A percentile compares a stretch with the other conserved stretches of the same genome.
These are phyloP conservation scores for Chytriomyces hyalinus DNA, from an alignment of 192 early-diverging fungal genomes.

Conservation along the genomic window DNA sequence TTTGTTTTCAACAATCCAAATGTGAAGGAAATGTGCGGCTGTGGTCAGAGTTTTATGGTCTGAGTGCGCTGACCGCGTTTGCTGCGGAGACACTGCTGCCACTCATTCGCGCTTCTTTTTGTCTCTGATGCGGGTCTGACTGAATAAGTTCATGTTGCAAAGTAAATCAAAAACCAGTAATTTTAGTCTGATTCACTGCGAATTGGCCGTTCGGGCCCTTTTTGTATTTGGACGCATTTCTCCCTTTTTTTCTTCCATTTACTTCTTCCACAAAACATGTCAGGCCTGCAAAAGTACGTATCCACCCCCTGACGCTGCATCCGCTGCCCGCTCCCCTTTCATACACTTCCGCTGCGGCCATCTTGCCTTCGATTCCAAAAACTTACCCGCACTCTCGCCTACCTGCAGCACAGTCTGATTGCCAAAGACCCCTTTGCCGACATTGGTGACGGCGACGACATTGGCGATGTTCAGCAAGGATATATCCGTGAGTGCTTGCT, in stretches of 20 bases:
- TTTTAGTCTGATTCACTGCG: not conserved
- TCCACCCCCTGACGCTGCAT: not conserved
- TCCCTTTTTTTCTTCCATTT: conserved; percentile 7
- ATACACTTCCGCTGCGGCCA: not conserved
- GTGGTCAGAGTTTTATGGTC: conserved; percentile 90
- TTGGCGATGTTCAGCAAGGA: conserved; percentile 40
- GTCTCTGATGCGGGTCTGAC: too few species aligned
- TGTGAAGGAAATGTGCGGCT: conserved; percentile 93
- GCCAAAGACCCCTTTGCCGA: conserved; percentile 63
- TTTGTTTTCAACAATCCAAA: conserved; percentile 99
- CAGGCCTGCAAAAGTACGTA: conserved; percentile 31
- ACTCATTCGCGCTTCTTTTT: too few species aligned
- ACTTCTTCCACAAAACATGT: conserved; percentile 11
- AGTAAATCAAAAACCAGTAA: too few species aligned
- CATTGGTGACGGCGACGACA: conserved; percentile 51
- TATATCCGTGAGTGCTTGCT: conserved; percentile 55
- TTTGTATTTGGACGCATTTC: not conserved
- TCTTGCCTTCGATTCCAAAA: too few species aligned
- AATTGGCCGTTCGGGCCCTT: too few species aligned
- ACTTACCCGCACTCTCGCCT: not conserved
- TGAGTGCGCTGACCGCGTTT: conserved; percentile 41
- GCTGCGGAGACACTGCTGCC: too few species aligned
- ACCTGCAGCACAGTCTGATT: conserved; percentile 42
- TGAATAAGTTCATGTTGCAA: too few species aligned
- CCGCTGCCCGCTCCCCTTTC: not conserved